Evolutionary conservation across 176 grass and related monocot genomes (phyloP).

Genomic region (Typha latifolia): DNA sequence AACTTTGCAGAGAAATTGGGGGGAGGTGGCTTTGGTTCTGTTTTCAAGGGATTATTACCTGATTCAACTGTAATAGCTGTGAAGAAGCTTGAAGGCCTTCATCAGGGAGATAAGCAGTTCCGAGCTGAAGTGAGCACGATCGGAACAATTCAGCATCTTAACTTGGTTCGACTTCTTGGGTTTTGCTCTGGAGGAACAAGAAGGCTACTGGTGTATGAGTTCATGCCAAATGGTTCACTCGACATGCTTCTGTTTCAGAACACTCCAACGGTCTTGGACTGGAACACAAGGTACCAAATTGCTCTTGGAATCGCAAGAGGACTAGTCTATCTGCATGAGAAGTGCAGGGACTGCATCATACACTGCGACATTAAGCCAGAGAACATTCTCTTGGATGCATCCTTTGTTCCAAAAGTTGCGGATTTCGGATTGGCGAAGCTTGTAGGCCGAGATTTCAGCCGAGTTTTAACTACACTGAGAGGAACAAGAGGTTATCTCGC

Average conservation of each 20-base stretch:
- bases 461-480: slow-evolving; percentile 13
- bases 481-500: slow-evolving; percentile 15
- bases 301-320: slow-evolving; percentile 44
- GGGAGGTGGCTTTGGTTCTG: slow-evolving; percentile 48
- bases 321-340: slow-evolving; percentile 44
- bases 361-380: slow-evolving; percentile 38
- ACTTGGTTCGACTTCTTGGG: slow-evolving; percentile 43
- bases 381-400: slow-evolving; percentile 25
- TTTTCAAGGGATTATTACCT: slow-evolving; percentile 42
- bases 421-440: slow-evolving; percentile 34
- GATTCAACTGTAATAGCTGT: slow-evolving; percentile 39
- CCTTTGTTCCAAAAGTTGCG: slow-evolving; percentile 18
- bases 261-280: slow-evolving; percentile 1
- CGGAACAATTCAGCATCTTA: slow-evolving; percentile 44
- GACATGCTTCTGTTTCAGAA: slow-evolving; percentile 26
- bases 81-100: slow-evolving; percentile 40
- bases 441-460: slow-evolving; percentile 9
- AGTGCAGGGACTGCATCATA: slow-evolving; percentile 34
- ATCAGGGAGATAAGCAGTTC: slow-evolving; percentile 62
- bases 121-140: slow-evolving; percentile 58
- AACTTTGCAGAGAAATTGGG: slow-evolving; percentile 48
- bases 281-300: slow-evolving; percentile 39
- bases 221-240: slow-evolving; percentile 43
- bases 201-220: slow-evolving; percentile 54
- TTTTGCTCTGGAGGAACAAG: slow-evolving; percentile 43